These are phyloP conservation scores for Ormosia semicastrata DNA, from an alignment of 306 rosid genomes.

Conservation along the genomic window DNA sequence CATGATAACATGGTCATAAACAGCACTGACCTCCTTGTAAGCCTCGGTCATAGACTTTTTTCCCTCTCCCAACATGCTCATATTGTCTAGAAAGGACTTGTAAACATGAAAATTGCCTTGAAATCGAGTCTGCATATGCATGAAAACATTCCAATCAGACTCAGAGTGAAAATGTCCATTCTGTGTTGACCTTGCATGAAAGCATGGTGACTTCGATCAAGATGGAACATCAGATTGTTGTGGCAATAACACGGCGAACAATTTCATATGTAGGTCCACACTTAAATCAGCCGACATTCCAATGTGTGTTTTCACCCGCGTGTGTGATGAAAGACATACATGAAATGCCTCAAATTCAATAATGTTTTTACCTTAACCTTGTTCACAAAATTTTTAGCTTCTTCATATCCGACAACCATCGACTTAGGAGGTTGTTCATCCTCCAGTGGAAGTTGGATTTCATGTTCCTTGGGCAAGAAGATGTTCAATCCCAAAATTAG, in stretches of 20 bases:
- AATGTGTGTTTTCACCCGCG: not conserved
- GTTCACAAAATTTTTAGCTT: conserved; percentile 58
- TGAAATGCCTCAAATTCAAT: not conserved
- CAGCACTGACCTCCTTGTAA: conserved; percentile 44
- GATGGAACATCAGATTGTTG: not conserved
- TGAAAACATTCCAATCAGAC: not conserved
- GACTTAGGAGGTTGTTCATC: conserved; percentile 45
- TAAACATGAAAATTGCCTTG: conserved; percentile 48
- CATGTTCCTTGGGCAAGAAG: conserved; percentile 73
- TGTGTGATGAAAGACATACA: not conserved
- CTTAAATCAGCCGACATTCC: not conserved
- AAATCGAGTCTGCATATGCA: conserved; percentile 52
- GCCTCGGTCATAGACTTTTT: conserved; percentile 48
- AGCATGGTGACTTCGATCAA: not conserved
- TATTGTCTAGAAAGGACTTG: conserved; percentile 52
- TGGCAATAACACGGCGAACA: not conserved
- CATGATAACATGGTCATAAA: too few species aligned
- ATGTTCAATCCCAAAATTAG: conserved; percentile 72
- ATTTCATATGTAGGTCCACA: not conserved
- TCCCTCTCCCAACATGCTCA: conserved; percentile 54
- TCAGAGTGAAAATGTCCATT: not conserved
- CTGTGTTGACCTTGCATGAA: not conserved
- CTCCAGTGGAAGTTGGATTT: conserved; percentile 51
- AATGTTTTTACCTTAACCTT: conserved; percentile 50
- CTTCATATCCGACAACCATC: conserved; percentile 41